phyloP scores from a whole-genome alignment of 768 basidiomycete genomes.

The Mycena amicta region DNA sequence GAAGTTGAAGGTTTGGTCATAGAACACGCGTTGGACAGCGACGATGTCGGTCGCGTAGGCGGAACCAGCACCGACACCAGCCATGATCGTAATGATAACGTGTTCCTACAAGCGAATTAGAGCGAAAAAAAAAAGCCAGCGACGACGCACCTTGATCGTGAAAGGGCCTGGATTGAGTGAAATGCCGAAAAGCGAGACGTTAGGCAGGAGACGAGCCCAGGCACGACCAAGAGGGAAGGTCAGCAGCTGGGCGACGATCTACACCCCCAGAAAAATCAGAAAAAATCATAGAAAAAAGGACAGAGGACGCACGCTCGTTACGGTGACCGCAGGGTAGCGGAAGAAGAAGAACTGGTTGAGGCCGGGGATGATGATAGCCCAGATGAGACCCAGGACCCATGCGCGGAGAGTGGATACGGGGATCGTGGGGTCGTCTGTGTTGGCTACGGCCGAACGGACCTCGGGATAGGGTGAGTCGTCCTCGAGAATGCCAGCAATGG shows the following conservation, averaged over 20 bases:
- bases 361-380: conserved; percentile 65
- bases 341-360: conserved; percentile 81
- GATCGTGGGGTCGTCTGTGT: conserved; percentile 69
- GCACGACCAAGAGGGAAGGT: conserved; percentile 65
- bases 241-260: conserved; percentile 71
- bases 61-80: conserved; percentile 52
- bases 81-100: conserved; percentile 68
- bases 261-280: neutral
- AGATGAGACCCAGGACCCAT: conserved; percentile 66
- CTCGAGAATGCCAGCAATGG: conserved; percentile 47
- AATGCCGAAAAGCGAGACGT: conserved; percentile 52
- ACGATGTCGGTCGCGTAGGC: conserved; percentile 75
- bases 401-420: conserved; percentile 65
- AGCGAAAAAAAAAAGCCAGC: conserved; percentile 25
- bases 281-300: neutral
- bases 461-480: conserved; percentile 77
- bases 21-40: conserved; percentile 74
- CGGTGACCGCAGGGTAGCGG: conserved; percentile 59
- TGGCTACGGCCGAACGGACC: conserved; percentile 68
- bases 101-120: conserved; percentile 14
- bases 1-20: conserved; percentile 64
- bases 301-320: conserved; percentile 43
- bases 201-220: conserved; percentile 61
- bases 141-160: conserved; percentile 63
- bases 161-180: conserved; percentile 70